phyloP scores from a whole-genome alignment of 345 rosid genomes.

The Physaria fendleri region DNA sequence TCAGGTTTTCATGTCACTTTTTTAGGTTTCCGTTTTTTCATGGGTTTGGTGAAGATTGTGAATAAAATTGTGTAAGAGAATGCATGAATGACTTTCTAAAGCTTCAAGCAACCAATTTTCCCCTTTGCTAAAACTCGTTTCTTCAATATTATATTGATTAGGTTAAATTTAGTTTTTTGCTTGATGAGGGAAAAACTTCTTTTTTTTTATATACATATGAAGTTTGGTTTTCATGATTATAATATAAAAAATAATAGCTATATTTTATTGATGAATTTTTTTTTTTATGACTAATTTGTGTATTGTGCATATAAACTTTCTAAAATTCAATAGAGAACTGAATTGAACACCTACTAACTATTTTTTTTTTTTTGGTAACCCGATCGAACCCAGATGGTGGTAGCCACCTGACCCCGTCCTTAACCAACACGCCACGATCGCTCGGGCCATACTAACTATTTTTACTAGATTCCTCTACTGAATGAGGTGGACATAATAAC shows the following conservation, averaged over 20 bases:
- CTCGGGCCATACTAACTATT: neutral
- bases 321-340: neutral
- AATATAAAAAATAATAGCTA: no score
- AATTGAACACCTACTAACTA: neutral
- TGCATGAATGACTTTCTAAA: slow-evolving; percentile 30
- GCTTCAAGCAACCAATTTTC: slow-evolving; percentile 26
- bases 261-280: neutral
- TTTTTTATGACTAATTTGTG: neutral
- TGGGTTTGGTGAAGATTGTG: slow-evolving; percentile 31
- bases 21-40: slow-evolving; percentile 22
- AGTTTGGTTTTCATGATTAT: no score
- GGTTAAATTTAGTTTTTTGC: slow-evolving; percentile 8
- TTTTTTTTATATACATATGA: no score
- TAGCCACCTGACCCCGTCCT: no score
- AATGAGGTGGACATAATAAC: neutral
- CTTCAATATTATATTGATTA: neutral
- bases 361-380: no score
- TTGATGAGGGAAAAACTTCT: no score
- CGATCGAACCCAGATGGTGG: no score
- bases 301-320: neutral
- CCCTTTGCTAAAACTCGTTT: slow-evolving; percentile 21
- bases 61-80: slow-evolving; percentile 23
- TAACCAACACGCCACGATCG: no score
- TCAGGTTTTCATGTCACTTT: neutral
- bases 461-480: neutral